Evolutionary conservation across 805 yeast genomes (phyloP), one percentile per base, ranked within the genome.

Genomic region (Yarrowia sp.): DNA sequence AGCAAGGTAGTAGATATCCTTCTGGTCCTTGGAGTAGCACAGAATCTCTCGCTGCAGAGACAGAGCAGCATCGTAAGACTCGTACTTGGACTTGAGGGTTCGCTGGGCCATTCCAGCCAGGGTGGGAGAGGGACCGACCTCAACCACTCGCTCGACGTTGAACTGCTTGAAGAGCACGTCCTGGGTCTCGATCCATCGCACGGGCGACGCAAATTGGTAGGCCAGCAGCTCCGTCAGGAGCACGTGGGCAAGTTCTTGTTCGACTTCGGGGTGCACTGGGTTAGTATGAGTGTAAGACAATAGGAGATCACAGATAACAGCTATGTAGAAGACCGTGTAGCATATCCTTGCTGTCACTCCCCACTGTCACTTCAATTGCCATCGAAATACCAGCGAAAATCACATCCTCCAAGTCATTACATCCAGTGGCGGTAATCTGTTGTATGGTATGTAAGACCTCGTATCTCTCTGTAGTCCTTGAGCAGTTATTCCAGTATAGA

Each of bases 151-250:
- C 82, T 96, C 99, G 71, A 98, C 90, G 81, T 94, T 92, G 86
- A 87, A 89, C 75, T 92, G 95, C 79, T 91, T 90, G 79, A 95
- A 86, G 78, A 95, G 90, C 70, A 95, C 98, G 83, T 95, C 99
- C 82, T 95, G 99, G 71, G 99, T 95, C 80, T 96, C 99, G 79
- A 96, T 95, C 98, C 99, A 95, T 85, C 98, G 89, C 73, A 95
- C 99, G 59, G 99, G 99, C 71, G 98, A 93, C 63, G 99, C 99
- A 77, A 95, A 95, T 82, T 95, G 99, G 82, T 93, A 95, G 68
- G 99, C 98, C 82, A 95, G 85, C 75, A 95, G 87, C 85, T 95
- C 99, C 36, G 98, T 92, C 78, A 95, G 85, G 73, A 95, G 84
- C 73, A 91, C 89, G 79, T 95, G 98, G 74, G 99, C 97, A 73